A percentile compares a stretch with the other conserved stretches of the same genome.
These are phyloP conservation scores for Aquilaria sinensis DNA, from an alignment of 345 rosid genomes.

Conservation along the genomic window DNA sequence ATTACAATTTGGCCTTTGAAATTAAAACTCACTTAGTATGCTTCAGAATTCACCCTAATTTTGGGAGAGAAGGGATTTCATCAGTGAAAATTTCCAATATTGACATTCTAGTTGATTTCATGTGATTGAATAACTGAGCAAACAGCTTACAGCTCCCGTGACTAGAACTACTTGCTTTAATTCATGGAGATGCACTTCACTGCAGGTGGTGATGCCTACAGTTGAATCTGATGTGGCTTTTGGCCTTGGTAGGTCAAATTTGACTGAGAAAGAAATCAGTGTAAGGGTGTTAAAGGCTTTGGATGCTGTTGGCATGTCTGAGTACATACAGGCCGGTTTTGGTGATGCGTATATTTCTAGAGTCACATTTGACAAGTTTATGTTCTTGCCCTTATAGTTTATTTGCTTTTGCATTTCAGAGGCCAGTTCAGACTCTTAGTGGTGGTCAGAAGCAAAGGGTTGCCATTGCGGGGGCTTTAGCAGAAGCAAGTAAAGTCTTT, in stretches of 20 bases:
- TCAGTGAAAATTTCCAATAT: too few species aligned
- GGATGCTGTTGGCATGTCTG: constrained; percentile 75
- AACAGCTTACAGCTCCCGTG: too few species aligned
- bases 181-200: background rate
- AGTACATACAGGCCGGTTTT: constrained; percentile 45
- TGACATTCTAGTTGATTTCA: too few species aligned
- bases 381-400: background rate
- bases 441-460: constrained; percentile 98
- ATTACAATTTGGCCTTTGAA: too few species aligned
- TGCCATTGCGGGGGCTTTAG: constrained; percentile 94
- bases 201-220: constrained; percentile 95
- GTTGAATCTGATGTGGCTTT: constrained; percentile 93
- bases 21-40: too few species aligned
- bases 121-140: too few species aligned
- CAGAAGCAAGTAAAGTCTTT: constrained; percentile 87
- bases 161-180: too few species aligned
- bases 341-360: background rate
- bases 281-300: constrained; percentile 59
- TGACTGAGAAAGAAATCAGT: constrained; percentile 52
- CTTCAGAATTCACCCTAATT: too few species aligned
- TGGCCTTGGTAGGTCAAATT: constrained; percentile 76
- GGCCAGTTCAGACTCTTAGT: constrained; percentile 92
- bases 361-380: background rate
- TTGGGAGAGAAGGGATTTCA: too few species aligned
- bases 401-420: constrained; percentile 34